These are phyloP conservation scores for Tirmania nivea DNA, from an alignment of 495 filamentous ascomycete species.

Conservation along the genomic window DNA sequence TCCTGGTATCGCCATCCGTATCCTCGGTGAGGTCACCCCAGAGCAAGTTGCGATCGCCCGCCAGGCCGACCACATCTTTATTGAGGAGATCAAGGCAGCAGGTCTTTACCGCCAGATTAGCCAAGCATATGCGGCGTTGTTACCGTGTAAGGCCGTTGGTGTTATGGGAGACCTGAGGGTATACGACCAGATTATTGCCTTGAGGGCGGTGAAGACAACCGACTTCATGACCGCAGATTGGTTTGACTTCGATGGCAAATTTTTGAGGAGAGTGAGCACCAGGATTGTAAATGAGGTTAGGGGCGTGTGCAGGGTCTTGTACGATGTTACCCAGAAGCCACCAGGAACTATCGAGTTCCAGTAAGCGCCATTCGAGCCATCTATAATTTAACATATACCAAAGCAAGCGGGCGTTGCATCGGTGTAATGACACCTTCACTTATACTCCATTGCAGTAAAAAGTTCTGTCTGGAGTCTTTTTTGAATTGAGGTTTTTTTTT, in stretches of 20 bases:
- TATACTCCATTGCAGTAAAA: too few relatives aligned
- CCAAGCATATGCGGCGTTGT: constrained; percentile 67
- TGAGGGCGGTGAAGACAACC: constrained; percentile 53
- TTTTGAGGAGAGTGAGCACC: constrained; percentile 44
- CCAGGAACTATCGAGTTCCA: constrained; percentile 62
- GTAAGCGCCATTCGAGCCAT: constrained; percentile 19
- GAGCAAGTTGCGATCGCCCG: constrained; percentile 62
- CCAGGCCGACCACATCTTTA: constrained; percentile 73
- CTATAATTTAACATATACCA: too few relatives aligned
- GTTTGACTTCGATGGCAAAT: constrained; percentile 41
- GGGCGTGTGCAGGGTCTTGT: constrained; percentile 44
- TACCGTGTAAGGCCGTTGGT: constrained; percentile 50
- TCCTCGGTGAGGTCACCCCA: constrained; percentile 68
- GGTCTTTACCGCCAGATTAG: constrained; percentile 64
- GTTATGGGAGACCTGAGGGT: constrained; percentile 62
- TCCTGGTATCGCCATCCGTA: constrained; percentile 72
- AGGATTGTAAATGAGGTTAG: constrained; percentile 73
- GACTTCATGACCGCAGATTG: constrained; percentile 73
- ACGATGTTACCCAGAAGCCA: constrained; percentile 51
- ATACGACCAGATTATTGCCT: constrained; percentile 31
- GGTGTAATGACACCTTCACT: too few relatives aligned
- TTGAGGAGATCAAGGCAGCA: constrained; percentile 60
- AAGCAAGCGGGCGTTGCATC: too few relatives aligned
- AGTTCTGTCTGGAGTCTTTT: too few relatives aligned
- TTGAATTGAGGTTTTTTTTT: too few relatives aligned